Conservation (phyloP, 2,329 filamentous ascomycete species). For the Cladosporium velox region DNA sequence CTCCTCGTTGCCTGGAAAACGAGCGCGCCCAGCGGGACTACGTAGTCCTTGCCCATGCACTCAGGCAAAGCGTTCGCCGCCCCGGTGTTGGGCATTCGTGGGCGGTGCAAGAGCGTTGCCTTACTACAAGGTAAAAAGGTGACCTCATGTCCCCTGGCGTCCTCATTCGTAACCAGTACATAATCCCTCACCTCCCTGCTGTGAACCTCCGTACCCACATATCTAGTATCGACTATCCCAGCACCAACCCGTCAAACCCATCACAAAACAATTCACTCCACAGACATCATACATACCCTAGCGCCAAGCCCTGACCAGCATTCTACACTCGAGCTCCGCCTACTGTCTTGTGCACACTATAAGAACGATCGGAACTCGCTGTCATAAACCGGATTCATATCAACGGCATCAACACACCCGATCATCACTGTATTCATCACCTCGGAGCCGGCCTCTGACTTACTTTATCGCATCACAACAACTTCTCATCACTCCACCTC, state of each 20-base stretch:
- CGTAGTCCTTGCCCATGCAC: slow-evolving; percentile 3
- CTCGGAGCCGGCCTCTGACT: slow-evolving; percentile 10
- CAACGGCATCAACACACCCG: background rate
- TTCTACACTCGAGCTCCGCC: slow-evolving; percentile 6
- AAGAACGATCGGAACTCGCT: slow-evolving; percentile 7
- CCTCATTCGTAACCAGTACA: background rate
- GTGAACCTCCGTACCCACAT: slow-evolving; percentile 14
- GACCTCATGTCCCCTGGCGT: slow-evolving; percentile 15
- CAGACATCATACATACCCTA: slow-evolving; percentile 16
- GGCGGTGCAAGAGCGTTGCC: slow-evolving; percentile 4
- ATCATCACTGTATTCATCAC: background rate
- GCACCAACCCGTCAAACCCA: background rate
- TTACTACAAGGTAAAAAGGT: background rate
- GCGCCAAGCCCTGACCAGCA: slow-evolving; percentile 20
- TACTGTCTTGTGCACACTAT: slow-evolving; percentile 13
- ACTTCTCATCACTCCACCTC: background rate
- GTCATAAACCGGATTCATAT: background rate
- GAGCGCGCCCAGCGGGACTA: slow-evolving; percentile 6
- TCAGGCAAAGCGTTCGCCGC: slow-evolving; percentile 11
- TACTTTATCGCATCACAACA: background rate
- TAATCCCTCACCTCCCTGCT: slow-evolving; percentile 8
- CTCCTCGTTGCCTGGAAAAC: slow-evolving; percentile 13
- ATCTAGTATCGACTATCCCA: slow-evolving; percentile 19
- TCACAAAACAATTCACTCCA: slow-evolving; percentile 17
- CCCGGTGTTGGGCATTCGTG: slow-evolving; percentile 10